phyloP scores from a whole-genome alignment of 2,329 filamentous ascomycete genomes.

The Ceratocystis albifundus region DNA sequence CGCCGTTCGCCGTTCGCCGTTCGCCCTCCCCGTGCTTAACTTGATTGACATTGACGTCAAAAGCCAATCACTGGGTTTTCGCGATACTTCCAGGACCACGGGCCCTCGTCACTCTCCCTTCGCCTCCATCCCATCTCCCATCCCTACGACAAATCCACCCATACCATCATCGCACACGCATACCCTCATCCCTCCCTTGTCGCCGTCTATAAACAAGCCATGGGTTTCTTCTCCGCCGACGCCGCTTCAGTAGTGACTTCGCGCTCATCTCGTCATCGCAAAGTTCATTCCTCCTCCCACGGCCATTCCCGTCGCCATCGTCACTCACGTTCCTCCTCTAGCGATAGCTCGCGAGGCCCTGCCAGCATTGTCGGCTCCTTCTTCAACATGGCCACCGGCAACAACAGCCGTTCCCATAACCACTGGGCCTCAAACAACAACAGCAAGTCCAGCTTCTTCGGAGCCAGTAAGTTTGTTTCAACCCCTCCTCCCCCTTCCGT shows the following conservation, averaged over 20 bases:
- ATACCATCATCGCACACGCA: background rate
- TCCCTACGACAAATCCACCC: background rate
- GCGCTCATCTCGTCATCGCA: slow-evolving; percentile 12
- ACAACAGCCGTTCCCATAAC: slow-evolving; percentile 33
- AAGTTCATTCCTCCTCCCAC: slow-evolving; percentile 3
- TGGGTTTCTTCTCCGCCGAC: slow-evolving; percentile 24
- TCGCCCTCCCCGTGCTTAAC: background rate
- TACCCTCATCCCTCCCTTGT: background rate
- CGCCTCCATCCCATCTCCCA: background rate
- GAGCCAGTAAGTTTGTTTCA: slow-evolving; percentile 15
- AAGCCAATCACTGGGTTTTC: background rate
- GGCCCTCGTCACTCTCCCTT: background rate
- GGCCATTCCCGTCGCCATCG: slow-evolving; percentile 3
- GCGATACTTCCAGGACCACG: background rate
- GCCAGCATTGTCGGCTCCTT: slow-evolving; percentile 28
- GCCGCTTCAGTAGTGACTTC: slow-evolving; percentile 21
- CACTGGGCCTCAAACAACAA: slow-evolving; percentile 38
- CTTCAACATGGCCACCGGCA: slow-evolving; percentile 35
- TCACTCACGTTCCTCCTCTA: slow-evolving; percentile 13
- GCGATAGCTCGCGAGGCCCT: slow-evolving; percentile 13
- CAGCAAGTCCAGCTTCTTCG: slow-evolving; percentile 8
- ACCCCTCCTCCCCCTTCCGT: background rate
- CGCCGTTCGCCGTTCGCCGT: background rate
- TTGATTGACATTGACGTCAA: background rate
- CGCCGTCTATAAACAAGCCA: slow-evolving; percentile 17